phyloP scores from a whole-genome alignment of 2,329 filamentous ascomycete genomes.

The Colletotrichum horii region DNA sequence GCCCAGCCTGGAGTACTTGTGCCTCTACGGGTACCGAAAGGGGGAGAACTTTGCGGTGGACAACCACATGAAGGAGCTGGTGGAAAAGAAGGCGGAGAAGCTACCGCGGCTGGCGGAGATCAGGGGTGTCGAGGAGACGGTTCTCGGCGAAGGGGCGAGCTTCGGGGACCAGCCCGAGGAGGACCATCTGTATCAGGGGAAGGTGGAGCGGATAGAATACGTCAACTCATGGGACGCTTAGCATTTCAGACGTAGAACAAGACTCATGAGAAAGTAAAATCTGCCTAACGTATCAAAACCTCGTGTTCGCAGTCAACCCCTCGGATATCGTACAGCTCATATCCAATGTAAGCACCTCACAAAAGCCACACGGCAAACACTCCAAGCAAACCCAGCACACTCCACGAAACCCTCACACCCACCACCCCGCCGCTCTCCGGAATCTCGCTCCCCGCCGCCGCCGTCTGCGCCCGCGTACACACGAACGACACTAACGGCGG shows the following conservation, averaged over 20 bases:
- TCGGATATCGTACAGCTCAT: too few species aligned
- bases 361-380: neutral
- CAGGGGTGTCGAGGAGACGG: neutral
- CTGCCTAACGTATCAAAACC: too few species aligned
- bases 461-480: neutral
- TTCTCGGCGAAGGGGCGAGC: neutral
- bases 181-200: neutral
- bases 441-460: neutral
- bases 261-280: too few species aligned
- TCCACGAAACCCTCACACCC: neutral
- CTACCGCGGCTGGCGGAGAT: slow-evolving; percentile 8
- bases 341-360: neutral
- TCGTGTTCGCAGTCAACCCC: too few species aligned
- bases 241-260: too few species aligned
- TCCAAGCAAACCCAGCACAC: neutral
- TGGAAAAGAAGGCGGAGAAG: slow-evolving; percentile 4
- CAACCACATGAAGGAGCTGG: slow-evolving; percentile 1
- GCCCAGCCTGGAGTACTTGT: slow-evolving; percentile 12
- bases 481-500: neutral
- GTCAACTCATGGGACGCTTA: neutral
- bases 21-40: slow-evolving; percentile 17
- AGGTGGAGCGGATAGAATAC: neutral
- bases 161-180: neutral
- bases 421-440: neutral
- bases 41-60: slow-evolving; percentile 1